phyloP scores from a whole-genome alignment of 139 green algal genomes.

The Penium margaritaceum region DNA sequence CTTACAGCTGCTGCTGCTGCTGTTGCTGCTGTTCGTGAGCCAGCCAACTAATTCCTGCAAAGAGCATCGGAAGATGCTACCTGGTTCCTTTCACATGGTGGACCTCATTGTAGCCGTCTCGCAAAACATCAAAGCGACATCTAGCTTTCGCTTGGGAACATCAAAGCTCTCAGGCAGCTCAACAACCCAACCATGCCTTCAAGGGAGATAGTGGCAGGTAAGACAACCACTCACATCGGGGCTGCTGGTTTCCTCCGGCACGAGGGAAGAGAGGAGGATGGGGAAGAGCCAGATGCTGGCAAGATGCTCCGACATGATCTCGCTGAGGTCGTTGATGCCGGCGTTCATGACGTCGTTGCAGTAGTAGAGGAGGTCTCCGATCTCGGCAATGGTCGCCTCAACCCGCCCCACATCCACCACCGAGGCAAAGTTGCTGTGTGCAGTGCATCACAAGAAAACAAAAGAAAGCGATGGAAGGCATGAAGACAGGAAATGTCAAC shows the following conservation, averaged over 20 bases:
- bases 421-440: constrained; percentile 6
- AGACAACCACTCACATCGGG: constrained; percentile 29
- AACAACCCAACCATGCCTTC: no score
- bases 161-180: no score
- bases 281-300: constrained; percentile 23
- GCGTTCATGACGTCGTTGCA: constrained; percentile 75
- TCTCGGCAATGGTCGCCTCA: constrained; percentile 75
- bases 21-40: no score
- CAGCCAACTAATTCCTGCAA: no score
- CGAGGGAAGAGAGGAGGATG: constrained; percentile 36
- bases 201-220: no score
- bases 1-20: no score
- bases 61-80: no score
- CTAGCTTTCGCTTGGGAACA: no score
- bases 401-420: constrained; percentile 42
- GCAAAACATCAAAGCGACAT: no score
- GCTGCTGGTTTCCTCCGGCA: not conserved
- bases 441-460: not conserved
- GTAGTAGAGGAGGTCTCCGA: constrained; percentile 89
- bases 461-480: constrained; percentile 18
- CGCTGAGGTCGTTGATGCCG: constrained; percentile 19
- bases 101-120: no score
- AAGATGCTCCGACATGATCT: constrained; percentile 38
- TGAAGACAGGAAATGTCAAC: constrained; percentile 59
- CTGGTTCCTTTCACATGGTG: no score